Evolutionary conservation across 2,329 filamentous ascomycete species (phyloP).

Genomic region (Raffaelea deltoideospora): DNA sequence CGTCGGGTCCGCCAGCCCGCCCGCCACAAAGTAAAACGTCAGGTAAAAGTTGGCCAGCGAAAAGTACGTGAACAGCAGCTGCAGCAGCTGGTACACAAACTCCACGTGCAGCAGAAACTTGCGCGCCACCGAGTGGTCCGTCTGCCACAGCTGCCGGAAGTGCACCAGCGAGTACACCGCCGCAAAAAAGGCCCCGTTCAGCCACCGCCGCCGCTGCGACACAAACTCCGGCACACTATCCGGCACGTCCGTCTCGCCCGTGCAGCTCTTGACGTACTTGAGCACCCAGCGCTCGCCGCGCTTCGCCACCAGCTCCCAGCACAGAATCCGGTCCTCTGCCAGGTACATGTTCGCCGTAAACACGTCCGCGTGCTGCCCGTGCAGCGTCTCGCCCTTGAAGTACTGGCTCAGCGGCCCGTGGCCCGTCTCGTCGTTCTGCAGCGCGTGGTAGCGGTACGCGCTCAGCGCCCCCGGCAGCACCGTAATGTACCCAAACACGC

Average conservation of each 20-base stretch:
- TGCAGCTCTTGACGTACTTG: slow-evolving; percentile 93
- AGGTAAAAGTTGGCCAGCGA: slow-evolving; percentile 98
- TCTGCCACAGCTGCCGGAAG: slow-evolving; percentile 82
- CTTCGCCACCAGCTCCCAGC: slow-evolving; percentile 95
- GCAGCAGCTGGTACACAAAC: slow-evolving; percentile 87
- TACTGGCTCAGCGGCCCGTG: slow-evolving; percentile 91
- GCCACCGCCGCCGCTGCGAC: slow-evolving; percentile 88
- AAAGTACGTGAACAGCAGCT: slow-evolving; percentile 92
- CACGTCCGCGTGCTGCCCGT: slow-evolving; percentile 81
- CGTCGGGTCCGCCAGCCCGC: slow-evolving; percentile 62
- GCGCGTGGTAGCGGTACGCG: slow-evolving; percentile 86
- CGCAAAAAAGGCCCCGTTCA: slow-evolving; percentile 97
- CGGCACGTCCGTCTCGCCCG: slow-evolving; percentile 96
- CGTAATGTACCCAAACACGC: slow-evolving; percentile 93
- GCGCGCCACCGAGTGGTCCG: slow-evolving; percentile 77
- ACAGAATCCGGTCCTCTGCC: slow-evolving; percentile 95
- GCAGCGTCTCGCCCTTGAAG: slow-evolving; percentile 92
- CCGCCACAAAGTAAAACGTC: slow-evolving; percentile 95
- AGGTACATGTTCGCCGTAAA: slow-evolving; percentile 99
- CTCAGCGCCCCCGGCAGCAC: slow-evolving; percentile 95
- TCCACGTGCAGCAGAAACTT: slow-evolving; percentile 90
- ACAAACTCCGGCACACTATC: slow-evolving; percentile 94
- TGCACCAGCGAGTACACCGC: slow-evolving; percentile 95
- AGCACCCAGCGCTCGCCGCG: slow-evolving; percentile 95
- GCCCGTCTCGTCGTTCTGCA: slow-evolving; percentile 94